Evolutionary conservation across 163 green algal species (phyloP), one percentile per base, ranked within the genome.

Genomic region (Scenedesmus sp.): DNA sequence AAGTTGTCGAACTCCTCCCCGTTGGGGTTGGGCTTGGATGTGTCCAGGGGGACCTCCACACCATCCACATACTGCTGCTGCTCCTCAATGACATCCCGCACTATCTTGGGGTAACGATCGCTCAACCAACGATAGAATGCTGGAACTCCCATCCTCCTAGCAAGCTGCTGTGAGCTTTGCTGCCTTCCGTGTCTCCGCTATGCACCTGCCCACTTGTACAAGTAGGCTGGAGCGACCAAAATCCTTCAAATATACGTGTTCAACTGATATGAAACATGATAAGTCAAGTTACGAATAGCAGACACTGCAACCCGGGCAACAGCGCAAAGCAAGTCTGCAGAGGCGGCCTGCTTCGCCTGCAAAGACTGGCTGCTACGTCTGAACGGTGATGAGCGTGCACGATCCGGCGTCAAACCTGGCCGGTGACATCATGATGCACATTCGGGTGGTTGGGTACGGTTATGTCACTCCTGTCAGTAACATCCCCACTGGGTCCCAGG

Each of bases 81-180:
- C 20, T 99, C 97, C 93, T 99, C 98, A 4, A 99, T 96, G 26
- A 97, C 97, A 90, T 99, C 97, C 85, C 96, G 94, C 20, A 99
- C 96, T 52, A 99, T 99, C 88, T 98, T 97, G 2, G 98, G 98
- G 91, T 99, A 99, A 93, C 97, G 98, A 46, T 98, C 95, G 88
- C 95, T 98, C 6, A 99, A 95, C 98, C 98, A 99, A 77, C 98
- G 88, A 91, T 99, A 99, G 90, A 99, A 99, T 20, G 98, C 96
- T 62, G 98, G 98, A 56, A 99, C 98, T 84, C 98, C 98, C 98
- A 99, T 99, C 34, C 57, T 93, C 6, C 67, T 16, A 56, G 18
- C 12, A 0, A 54, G 59, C 60, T 76, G 82, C 56, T 66, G 20
- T 66, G 15, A 13, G 70, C 70, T 79, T 13, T 52, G 23, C 13